Percentiles rank a stretch among this genome's conserved stretches.
Conservation (phyloP, 2,329 filamentous ascomycete genomes). For the Fusarium pseudocircinatum region DNA sequence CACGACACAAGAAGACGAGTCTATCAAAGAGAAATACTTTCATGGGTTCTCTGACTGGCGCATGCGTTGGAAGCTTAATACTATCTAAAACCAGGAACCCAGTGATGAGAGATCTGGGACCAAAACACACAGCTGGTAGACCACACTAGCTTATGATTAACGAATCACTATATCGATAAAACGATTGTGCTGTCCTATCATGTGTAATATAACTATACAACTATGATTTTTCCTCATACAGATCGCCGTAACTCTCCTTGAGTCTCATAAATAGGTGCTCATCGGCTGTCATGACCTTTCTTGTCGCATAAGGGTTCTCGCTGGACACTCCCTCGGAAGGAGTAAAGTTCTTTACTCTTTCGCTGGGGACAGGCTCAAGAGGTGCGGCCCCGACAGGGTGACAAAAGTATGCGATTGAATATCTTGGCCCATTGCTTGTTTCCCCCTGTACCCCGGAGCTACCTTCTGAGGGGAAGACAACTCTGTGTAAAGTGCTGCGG, state of each 20-base stretch:
- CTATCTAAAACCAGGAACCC: conserved; percentile 46
- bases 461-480: conserved; percentile 69
- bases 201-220: neutral
- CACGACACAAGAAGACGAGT: conserved; percentile 50
- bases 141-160: neutral
- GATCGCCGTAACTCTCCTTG: conserved; percentile 64
- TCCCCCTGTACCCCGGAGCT: conserved; percentile 52
- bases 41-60: conserved; percentile 53
- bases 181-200: neutral
- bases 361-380: conserved; percentile 69
- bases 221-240: conserved; percentile 59
- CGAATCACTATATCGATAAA: neutral
- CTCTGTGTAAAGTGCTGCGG: conserved; percentile 87
- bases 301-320: conserved; percentile 60
- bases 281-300: conserved; percentile 68
- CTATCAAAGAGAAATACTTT: conserved; percentile 45
- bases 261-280: conserved; percentile 72
- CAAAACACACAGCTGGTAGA: neutral
- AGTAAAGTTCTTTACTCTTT: conserved; percentile 58
- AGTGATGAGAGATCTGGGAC: neutral
- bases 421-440: conserved; percentile 61
- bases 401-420: conserved; percentile 75
- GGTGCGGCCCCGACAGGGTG: conserved; percentile 66
- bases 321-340: conserved; percentile 45
- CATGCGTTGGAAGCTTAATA: conserved; percentile 56